Evolutionary conservation across 1,284 basidiomycete species (phyloP), one percentile per base, ranked within the genome.

Genomic region (Rhizopogon parksii): DNA sequence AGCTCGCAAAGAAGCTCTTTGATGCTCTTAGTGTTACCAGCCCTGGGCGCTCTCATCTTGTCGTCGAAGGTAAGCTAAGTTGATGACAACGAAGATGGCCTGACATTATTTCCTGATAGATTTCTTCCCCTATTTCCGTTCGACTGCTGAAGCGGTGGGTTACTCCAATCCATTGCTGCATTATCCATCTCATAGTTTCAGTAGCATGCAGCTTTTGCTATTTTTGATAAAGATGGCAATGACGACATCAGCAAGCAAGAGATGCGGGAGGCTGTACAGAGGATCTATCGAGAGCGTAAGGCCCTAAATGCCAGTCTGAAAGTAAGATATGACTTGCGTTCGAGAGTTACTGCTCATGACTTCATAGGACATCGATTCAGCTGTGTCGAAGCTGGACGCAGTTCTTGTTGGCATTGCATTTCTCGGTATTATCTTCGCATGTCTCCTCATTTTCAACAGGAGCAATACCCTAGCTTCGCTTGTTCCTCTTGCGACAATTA

Each of bases 221-320:
- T 91, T 5, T 92, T 92, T 56, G 90, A 92, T 64, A 86, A 86
- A 61, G 90, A 92, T 62, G 81, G 77, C 12, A 92, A 92, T 59
- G 90, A 88, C 7, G 88, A 91, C 59, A 88, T 92, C 51, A 78
- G 75, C 14, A 89, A 83, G 65, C 75, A 73, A 32, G 89, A 92
- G 69, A 92, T 92, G 88, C 79, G 89, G 39, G 85, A 89, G 61
- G 87, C 85, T 1, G 89, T 92, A 2, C 84, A 89, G 59, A 73
- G 87, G 30, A 91, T 92, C 47, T 92, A 91, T 62, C 74, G 79
- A 47, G 89, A 92, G 65, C 77, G 88, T 17, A 88, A 88, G 59
- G 75, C 85, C 2, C 70, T 92, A 34, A 80, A 79, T 2, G 76
- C 85, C 14, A 81, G 83, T 60, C 70, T 90, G 43, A 88, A 88